phyloP scores from a whole-genome alignment of 2,329 filamentous ascomycete genomes.

The Colletotrichum sp. region DNA sequence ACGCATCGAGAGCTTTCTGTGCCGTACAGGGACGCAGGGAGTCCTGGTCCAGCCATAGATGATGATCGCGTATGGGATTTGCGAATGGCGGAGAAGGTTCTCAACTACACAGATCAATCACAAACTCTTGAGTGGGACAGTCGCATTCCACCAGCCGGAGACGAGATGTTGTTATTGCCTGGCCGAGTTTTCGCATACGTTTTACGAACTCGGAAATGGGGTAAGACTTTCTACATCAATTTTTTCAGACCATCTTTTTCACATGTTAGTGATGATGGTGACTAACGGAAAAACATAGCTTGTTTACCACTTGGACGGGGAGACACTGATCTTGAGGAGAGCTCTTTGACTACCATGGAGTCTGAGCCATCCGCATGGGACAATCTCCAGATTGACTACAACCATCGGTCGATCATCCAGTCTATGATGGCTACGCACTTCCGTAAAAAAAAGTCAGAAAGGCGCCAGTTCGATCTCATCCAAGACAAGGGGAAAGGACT shows the following conservation, averaged over 20 bases:
- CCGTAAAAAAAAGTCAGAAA: constrained; percentile 42
- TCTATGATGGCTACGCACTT: constrained; percentile 34
- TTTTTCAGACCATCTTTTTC: too few relatives aligned
- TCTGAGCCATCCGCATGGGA: neutral
- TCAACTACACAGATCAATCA: neutral
- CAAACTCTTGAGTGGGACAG: neutral
- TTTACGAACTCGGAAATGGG: neutral
- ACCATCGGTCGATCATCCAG: neutral
- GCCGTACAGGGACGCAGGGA: too few relatives aligned
- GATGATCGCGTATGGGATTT: neutral
- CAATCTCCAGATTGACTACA: neutral
- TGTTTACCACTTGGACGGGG: neutral
- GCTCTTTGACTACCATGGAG: neutral
- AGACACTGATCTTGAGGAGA: neutral
- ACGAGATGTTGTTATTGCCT: neutral
- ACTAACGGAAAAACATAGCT: neutral
- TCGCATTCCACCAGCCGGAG: neutral
- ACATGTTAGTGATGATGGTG: too few relatives aligned
- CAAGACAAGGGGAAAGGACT: constrained; percentile 49
- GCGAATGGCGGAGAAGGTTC: neutral
- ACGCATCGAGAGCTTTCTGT: neutral
- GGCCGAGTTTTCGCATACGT: neutral
- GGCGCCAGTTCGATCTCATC: constrained; percentile 42
- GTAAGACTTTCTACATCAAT: neutral
- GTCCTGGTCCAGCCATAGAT: too few relatives aligned